These are phyloP conservation scores for Cucurbita ficifolia DNA, from an alignment of 306 rosid species.

Conservation along the genomic window DNA sequence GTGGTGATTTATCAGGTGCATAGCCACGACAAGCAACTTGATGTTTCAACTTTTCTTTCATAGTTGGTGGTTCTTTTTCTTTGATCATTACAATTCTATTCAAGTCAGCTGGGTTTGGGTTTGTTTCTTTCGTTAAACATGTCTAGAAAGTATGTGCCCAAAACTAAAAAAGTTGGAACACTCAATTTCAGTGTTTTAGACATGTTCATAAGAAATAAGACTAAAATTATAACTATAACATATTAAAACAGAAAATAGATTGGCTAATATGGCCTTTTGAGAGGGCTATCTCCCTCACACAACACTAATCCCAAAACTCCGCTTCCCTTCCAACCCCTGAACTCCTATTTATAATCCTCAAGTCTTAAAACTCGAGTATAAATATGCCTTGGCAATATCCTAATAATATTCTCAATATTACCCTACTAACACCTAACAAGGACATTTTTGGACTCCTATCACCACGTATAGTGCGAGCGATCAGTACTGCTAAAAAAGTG, in stretches of 20 bases:
- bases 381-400: not conserved
- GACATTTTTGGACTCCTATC: not conserved
- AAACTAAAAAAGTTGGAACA: not conserved
- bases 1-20: not conserved
- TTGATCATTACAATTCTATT: too few species aligned
- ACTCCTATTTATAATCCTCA: not conserved
- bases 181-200: not conserved
- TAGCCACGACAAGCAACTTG: too few species aligned
- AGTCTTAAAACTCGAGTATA: not conserved
- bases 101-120: not conserved
- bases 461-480: too few species aligned
- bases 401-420: not conserved
- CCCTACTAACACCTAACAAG: not conserved
- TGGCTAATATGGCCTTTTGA: not conserved
- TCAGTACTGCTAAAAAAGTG: too few species aligned
- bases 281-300: not conserved
- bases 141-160: not conserved
- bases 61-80: too few species aligned
- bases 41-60: not conserved
- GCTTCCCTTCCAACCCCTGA: not conserved
- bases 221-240: too few species aligned
- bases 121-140: not conserved
- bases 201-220: not conserved
- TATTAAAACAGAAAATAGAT: not conserved
- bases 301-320: not conserved